phyloP scores from a whole-genome alignment of 2,329 filamentous ascomycete genomes.

The Clonostachys byssicola region DNA sequence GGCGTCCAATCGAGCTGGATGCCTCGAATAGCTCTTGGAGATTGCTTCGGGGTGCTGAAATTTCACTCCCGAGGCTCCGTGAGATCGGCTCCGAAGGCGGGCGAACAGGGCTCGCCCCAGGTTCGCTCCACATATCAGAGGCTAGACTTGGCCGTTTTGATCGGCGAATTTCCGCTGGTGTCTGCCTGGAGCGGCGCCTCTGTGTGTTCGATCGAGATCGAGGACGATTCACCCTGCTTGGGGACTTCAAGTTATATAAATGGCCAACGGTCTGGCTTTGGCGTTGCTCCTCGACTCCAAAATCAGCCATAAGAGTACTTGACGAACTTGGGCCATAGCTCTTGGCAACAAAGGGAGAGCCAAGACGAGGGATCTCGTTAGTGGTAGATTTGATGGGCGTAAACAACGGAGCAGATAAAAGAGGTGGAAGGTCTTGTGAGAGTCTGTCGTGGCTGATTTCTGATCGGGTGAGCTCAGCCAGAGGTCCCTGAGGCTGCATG shows the following conservation, averaged over 20 bases:
- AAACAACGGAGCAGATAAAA: slow-evolving; percentile 1
- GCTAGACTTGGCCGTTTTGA: slow-evolving; percentile 49
- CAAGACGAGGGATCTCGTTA: slow-evolving; percentile 27
- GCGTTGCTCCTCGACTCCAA: slow-evolving; percentile 21
- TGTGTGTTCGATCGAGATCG: slow-evolving; percentile 47
- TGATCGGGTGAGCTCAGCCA: slow-evolving; percentile 48
- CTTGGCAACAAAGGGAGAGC: slow-evolving; percentile 50
- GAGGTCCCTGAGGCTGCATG: slow-evolving; percentile 59
- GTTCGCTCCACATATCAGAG: slow-evolving; percentile 49
- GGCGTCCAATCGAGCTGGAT: slow-evolving; percentile 5
- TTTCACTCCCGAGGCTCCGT: slow-evolving; percentile 23
- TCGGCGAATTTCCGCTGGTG: slow-evolving; percentile 38
- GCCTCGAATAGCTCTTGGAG: slow-evolving; percentile 33
- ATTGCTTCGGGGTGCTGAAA: slow-evolving; percentile 35
- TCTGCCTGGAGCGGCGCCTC: slow-evolving; percentile 48
- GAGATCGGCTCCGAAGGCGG: slow-evolving; percentile 26
- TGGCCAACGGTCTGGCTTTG: slow-evolving; percentile 46
- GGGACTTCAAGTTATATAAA: slow-evolving; percentile 47
- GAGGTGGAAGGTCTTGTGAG: background rate
- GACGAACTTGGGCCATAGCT: slow-evolving; percentile 62
- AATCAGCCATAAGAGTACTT: slow-evolving; percentile 33
- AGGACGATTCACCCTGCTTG: slow-evolving; percentile 36
- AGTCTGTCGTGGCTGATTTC: background rate
- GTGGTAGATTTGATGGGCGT: no score
- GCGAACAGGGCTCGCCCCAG: slow-evolving; percentile 17